Percentiles rank a stretch among this genome's conserved stretches.
These are phyloP conservation scores for Ustilago sp. DNA, from an alignment of 1,284 basidiomycete species.

Conservation along the genomic window DNA sequence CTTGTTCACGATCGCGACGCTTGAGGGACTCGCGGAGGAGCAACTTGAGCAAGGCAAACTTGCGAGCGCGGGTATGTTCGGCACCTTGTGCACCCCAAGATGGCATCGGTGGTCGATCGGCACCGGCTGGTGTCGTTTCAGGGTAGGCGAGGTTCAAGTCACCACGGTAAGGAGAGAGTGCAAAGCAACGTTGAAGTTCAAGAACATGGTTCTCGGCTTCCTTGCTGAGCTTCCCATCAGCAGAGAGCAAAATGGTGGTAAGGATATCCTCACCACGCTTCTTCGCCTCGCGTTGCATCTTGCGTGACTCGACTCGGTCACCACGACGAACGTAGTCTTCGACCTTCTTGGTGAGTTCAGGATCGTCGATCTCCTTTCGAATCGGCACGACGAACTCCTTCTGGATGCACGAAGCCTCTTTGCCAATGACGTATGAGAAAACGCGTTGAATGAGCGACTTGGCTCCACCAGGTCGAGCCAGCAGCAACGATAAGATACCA, in stretches of 20 bases:
- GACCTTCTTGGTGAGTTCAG: constrained; percentile 59
- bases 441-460: constrained; percentile 68
- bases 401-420: constrained; percentile 56
- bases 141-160: constrained; percentile 61
- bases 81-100: constrained; percentile 51
- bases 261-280: constrained; percentile 64
- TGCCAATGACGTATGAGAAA: constrained; percentile 61
- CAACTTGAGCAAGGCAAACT: constrained; percentile 66
- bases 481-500: constrained; percentile 60
- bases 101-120: constrained; percentile 41
- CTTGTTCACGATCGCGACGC: constrained; percentile 64
- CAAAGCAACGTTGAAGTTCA: constrained; percentile 62
- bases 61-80: constrained; percentile 58
- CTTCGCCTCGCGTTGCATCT: constrained; percentile 47
- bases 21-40: constrained; percentile 62
- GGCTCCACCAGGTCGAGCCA: constrained; percentile 66
- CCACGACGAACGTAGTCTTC: constrained; percentile 65
- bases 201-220: constrained; percentile 52
- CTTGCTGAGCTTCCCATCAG: constrained; percentile 43
- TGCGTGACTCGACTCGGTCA: constrained; percentile 56
- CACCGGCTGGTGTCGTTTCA: constrained; percentile 50
- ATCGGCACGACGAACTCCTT: constrained; percentile 65
- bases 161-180: constrained; percentile 62
- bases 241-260: constrained; percentile 61
- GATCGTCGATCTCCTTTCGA: constrained; percentile 60